Percentiles rank a stretch among this genome's conserved stretches.
Evolutionary conservation across 306 rosid genomes (phyloP).

Genomic region (Casuarina equisetifolia): DNA sequence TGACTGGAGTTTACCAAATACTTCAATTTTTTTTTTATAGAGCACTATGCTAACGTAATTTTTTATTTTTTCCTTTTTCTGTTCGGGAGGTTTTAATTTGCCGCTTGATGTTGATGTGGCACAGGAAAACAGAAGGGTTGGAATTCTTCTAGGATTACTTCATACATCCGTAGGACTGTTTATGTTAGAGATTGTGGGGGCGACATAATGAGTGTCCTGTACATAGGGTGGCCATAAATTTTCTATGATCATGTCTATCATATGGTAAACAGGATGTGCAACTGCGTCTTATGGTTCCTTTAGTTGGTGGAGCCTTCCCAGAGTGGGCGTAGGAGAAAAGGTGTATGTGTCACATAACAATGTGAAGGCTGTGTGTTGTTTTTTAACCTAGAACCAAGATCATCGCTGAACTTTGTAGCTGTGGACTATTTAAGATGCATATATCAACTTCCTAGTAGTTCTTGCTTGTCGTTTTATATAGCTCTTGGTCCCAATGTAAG

Average conservation of each 20-base stretch:
- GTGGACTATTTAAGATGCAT: background rate
- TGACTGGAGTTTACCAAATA: background rate
- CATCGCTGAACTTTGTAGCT: background rate
- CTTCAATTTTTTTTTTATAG: background rate
- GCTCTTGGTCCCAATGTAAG: slow-evolving; percentile 3
- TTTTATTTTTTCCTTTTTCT: too few species aligned
- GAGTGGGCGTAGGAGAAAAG: background rate
- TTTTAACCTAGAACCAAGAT: background rate
- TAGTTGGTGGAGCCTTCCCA: background rate
- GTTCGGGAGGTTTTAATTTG: background rate
- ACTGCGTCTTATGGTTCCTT: background rate
- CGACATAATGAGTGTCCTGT: background rate
- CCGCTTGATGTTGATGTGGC: background rate
- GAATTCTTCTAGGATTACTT: background rate
- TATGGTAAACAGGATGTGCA: background rate
- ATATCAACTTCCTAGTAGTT: background rate
- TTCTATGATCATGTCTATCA: slow-evolving; percentile 1
- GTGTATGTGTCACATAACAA: background rate
- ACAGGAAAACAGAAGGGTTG: background rate
- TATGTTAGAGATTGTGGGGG: background rate
- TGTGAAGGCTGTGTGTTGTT: background rate
- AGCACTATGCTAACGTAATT: background rate
- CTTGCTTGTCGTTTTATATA: background rate
- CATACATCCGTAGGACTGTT: background rate
- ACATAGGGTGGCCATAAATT: background rate